Base-by-base conservation (phyloP, 331 rosid species). In the Quercus tomentella region DNA sequence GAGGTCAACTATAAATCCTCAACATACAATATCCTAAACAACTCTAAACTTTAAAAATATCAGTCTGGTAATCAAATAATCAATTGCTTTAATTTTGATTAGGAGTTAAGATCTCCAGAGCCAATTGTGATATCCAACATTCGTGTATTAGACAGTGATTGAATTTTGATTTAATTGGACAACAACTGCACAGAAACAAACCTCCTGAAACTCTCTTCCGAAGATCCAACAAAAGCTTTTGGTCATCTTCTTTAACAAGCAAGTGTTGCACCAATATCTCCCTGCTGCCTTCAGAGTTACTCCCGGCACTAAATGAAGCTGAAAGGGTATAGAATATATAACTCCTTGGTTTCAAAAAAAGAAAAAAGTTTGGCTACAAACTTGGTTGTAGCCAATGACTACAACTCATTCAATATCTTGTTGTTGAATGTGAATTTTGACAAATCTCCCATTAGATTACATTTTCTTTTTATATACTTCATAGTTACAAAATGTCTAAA, bases 201-300 rank as follows among this genome's bases (percentile, higher is more conserved):
- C 98, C 97, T 78, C 82, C 31, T 33, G 82, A 78, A 76, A 92
- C 65, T 88, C 91, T 90, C 83, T 84, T 84, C 81, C 83, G 97
- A 88, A 95, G 78, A 61, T 95, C 96, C 85, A 84, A 76, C 14
- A 95, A 86, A 37, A 95, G 90, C 79, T 87, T 90, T 75, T 80
- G 86, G 82, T 91, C 92, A 81, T 85, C 87, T 76, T 92, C 98
- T 77, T 91, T 91, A 65, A 94, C 89, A 82, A 94, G 92, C 86
- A 94, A 84, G 87, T 94, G 98, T 84, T 92, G 97, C 84, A 92
- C 97, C 94, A 92, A 81, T 75, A 94, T 77, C 85, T 92, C 98
- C 86, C 90, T 85, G 68, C 79, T 86, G 85, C 80, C 80, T 77
- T 84, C 89, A 73, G 83, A 81, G 74, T 73, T 71, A 79, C 88